Evolutionary conservation across 257 asterid genomes (phyloP).

Genomic region (Nicotiana otophora): DNA sequence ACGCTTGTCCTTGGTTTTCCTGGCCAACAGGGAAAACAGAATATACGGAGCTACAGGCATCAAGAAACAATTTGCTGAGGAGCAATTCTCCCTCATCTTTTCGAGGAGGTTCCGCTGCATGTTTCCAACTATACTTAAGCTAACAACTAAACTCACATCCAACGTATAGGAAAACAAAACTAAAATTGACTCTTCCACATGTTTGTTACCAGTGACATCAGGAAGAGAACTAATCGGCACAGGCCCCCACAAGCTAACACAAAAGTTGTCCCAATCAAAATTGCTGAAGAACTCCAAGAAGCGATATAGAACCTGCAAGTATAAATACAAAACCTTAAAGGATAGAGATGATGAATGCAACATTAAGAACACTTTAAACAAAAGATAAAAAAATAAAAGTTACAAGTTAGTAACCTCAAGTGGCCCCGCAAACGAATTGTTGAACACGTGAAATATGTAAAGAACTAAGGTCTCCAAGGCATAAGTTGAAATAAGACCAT

Average conservation of each 20-base stretch:
- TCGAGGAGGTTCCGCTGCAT: constrained; percentile 83
- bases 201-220: constrained; percentile 64
- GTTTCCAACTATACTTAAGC: constrained; percentile 3
- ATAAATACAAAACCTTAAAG: not conserved
- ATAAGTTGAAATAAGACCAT: constrained; percentile 92
- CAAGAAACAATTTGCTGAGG: constrained; percentile 87
- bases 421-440: constrained; percentile 84
- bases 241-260: constrained; percentile 98
- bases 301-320: constrained; percentile 70
- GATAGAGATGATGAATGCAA: not conserved
- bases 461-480: constrained; percentile 94
- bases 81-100: constrained; percentile 82
- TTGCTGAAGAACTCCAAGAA: constrained; percentile 91
- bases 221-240: constrained; percentile 81
- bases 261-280: constrained; percentile 90
- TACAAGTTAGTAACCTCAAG: constrained; percentile 55
- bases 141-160: constrained; percentile 6
- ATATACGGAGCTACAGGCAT: constrained; percentile 82
- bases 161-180: not conserved
- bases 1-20: constrained; percentile 81
- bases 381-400: not conserved
- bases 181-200: not conserved
- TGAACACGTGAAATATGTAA: constrained; percentile 84
- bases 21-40: constrained; percentile 87
- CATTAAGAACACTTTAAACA: not conserved